These are phyloP conservation scores for Tricholoma saponaceum DNA, from an alignment of 768 basidiomycete genomes.

Conservation along the genomic window DNA sequence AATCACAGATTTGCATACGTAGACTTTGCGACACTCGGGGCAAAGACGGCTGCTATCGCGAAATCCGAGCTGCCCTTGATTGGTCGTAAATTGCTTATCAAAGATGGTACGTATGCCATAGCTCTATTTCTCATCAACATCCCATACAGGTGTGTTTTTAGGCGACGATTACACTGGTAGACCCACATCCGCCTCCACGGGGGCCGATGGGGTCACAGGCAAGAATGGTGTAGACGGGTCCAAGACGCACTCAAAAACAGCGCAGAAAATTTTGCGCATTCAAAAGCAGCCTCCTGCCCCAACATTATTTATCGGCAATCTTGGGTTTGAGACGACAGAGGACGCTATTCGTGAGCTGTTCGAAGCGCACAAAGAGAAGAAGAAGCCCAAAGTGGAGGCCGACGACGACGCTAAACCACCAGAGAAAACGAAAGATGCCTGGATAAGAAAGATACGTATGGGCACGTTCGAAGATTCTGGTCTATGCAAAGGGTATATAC, in stretches of 20 bases:
- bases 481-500: slow-evolving; percentile 87
- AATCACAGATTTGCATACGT: slow-evolving; percentile 86
- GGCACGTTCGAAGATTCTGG: slow-evolving; percentile 97
- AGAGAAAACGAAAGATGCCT: slow-evolving; percentile 33
- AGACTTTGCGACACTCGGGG: slow-evolving; percentile 80
- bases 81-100: slow-evolving; percentile 87
- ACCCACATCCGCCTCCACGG: slow-evolving; percentile 45
- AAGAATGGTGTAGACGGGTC: slow-evolving; percentile 27
- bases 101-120: slow-evolving; percentile 61
- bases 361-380: slow-evolving; percentile 54
- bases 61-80: slow-evolving; percentile 79
- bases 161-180: slow-evolving; percentile 74
- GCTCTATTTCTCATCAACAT: neutral
- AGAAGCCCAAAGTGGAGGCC: slow-evolving; percentile 22
- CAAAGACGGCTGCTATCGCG: slow-evolving; percentile 69
- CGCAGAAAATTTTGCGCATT: slow-evolving; percentile 67
- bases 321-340: slow-evolving; percentile 87
- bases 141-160: slow-evolving; percentile 24
- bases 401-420: slow-evolving; percentile 26
- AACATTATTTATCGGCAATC: slow-evolving; percentile 90
- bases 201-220: slow-evolving; percentile 25
- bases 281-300: slow-evolving; percentile 85
- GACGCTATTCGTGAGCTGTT: slow-evolving; percentile 69
- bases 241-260: slow-evolving; percentile 56
- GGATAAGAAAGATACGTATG: slow-evolving; percentile 84